A percentile compares a stretch with the other conserved stretches of the same genome.
These are phyloP conservation scores for Ajuga chamaepitys DNA, from an alignment of 257 asterid genomes.

Conservation along the genomic window DNA sequence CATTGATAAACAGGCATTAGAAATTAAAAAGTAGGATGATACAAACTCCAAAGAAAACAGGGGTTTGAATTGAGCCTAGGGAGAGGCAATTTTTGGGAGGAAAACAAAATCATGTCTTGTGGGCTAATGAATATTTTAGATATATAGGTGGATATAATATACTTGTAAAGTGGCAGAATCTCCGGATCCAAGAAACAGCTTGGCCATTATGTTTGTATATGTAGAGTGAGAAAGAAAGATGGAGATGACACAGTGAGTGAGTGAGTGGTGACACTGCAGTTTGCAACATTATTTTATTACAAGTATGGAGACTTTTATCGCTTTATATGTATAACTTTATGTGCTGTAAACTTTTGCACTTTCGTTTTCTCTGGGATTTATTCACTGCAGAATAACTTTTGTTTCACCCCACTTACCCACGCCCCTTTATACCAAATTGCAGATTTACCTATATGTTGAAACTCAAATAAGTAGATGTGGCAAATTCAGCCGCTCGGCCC, in stretches of 20 bases:
- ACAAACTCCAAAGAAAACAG: slow-evolving; percentile 36
- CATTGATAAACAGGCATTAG: slow-evolving; percentile 36
- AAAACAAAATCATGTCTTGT: slow-evolving; percentile 34
- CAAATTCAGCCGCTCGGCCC: no score
- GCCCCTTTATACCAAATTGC: no score
- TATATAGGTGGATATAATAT: slow-evolving; percentile 14
- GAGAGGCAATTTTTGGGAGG: slow-evolving; percentile 25
- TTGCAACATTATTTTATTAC: slow-evolving; percentile 1
- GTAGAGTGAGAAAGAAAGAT: slow-evolving; percentile 23
- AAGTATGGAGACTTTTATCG: slow-evolving; percentile 17
- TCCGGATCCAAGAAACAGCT: slow-evolving; percentile 49
- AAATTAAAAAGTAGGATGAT: slow-evolving; percentile 19
- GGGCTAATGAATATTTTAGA: slow-evolving; percentile 21
- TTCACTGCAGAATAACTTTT: background rate
- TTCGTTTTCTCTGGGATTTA: slow-evolving; percentile 11
- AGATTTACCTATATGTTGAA: no score
- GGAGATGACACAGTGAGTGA: slow-evolving; percentile 23
- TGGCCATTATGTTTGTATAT: slow-evolving; percentile 30
- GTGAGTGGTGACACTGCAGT: slow-evolving; percentile 18
- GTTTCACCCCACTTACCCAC: no score
- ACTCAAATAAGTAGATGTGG: no score
- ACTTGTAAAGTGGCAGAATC: slow-evolving; percentile 31
- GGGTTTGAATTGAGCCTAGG: slow-evolving; percentile 35
- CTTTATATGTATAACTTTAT: slow-evolving; percentile 25
- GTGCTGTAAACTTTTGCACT: slow-evolving; percentile 4